Conservation (phyloP, 2,329 filamentous ascomycete species). For the Sporothrix brunneoviolacea region DNA sequence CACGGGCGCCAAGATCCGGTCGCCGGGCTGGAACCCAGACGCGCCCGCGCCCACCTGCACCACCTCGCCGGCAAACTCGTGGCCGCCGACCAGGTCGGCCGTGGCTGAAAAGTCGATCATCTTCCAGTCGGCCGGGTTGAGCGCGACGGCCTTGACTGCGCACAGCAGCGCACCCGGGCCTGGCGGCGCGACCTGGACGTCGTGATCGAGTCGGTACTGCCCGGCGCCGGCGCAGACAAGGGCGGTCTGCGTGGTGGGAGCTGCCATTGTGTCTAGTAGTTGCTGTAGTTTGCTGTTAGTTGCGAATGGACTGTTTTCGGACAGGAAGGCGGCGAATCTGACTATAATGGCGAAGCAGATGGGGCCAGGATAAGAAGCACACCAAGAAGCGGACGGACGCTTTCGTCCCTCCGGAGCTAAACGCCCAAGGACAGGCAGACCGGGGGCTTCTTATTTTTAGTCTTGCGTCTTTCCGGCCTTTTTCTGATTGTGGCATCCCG, state of each 20-base stretch:
- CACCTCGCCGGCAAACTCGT: constrained; percentile 26
- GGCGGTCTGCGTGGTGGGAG: constrained; percentile 3
- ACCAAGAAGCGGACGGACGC: too few species aligned
- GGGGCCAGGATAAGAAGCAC: too few species aligned
- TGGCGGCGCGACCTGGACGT: constrained; percentile 5
- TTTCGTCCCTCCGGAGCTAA: too few species aligned
- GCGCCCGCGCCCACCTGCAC: constrained; percentile 19
- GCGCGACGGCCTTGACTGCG: constrained; percentile 21
- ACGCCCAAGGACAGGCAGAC: too few species aligned
- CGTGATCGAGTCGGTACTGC: constrained; percentile 9
- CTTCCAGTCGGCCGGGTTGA: constrained; percentile 29
- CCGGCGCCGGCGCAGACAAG: constrained; percentile 12
- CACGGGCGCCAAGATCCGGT: constrained; percentile 18
- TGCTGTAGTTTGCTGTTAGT: too few species aligned
- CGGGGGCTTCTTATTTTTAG: too few species aligned
- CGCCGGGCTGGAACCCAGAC: constrained; percentile 9
- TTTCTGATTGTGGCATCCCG: too few species aligned
- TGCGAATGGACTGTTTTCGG: background rate
- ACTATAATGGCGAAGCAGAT: too few species aligned
- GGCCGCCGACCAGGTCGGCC: constrained; percentile 22
- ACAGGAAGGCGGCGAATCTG: background rate
- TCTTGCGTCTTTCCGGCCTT: too few species aligned
- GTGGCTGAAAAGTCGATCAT: constrained; percentile 21
- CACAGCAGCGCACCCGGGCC: constrained; percentile 11
- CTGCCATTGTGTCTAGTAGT: background rate